A percentile compares a stretch with the other conserved stretches of the same genome.
phyloP scores from a whole-genome alignment of 345 rosid genomes.

The Pistacia integerrima region DNA sequence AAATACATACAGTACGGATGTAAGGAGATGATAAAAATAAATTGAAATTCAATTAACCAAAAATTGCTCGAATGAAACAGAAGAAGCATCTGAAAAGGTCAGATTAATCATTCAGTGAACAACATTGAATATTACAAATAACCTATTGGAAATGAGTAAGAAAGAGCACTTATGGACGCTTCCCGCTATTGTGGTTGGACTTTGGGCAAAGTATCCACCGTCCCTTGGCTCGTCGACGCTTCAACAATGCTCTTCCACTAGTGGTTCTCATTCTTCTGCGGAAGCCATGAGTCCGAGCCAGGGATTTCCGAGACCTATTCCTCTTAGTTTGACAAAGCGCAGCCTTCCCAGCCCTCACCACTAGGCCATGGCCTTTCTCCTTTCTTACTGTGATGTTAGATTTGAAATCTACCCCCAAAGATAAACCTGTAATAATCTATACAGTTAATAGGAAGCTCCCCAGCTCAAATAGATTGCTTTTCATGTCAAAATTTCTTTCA shows the following conservation, averaged over 20 bases:
- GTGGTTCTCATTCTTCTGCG: conserved; percentile 89
- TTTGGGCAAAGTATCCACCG: conserved; percentile 87
- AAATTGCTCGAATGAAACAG: conserved; percentile 7
- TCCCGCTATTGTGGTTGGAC: conserved; percentile 83
- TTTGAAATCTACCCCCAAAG: conserved; percentile 58
- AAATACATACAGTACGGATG: background rate
- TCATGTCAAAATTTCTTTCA: background rate
- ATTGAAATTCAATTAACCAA: conserved; percentile 14
- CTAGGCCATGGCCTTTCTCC: conserved; percentile 52
- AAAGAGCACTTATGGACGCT: conserved; percentile 34
- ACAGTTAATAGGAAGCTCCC: conserved; percentile 1
- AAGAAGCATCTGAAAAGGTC: conserved; percentile 7
- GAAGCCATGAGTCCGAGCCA: conserved; percentile 94
- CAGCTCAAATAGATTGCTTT: background rate
- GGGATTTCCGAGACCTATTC: conserved; percentile 86
- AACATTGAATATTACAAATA: conserved; percentile 10
- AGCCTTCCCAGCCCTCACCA: conserved; percentile 90
- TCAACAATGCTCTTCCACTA: conserved; percentile 77
- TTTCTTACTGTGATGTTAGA: conserved; percentile 34
- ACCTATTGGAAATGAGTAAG: conserved; percentile 1
- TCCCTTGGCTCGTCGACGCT: conserved; percentile 93
- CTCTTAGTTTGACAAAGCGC: conserved; percentile 90
- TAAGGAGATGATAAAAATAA: background rate
- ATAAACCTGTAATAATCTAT: conserved; percentile 53
- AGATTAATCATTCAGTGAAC: conserved; percentile 11